A percentile compares a stretch with the other conserved stretches of the same genome.
Conservation (phyloP, 306 rosid species). For the Delonix regia region DNA sequence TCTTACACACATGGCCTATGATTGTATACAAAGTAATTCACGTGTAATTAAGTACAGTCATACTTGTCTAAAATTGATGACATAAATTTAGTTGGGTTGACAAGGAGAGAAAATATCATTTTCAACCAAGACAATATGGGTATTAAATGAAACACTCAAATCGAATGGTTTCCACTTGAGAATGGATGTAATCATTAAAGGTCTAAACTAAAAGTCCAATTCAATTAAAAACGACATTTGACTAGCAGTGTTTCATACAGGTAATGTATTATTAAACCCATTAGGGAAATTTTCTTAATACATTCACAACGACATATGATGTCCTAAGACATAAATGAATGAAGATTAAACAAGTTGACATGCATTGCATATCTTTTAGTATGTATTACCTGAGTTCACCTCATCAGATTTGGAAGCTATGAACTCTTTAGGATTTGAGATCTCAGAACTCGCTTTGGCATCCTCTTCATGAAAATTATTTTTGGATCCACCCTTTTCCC, state of each 20-base stretch:
- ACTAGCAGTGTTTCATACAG: not conserved
- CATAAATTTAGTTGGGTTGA: not conserved
- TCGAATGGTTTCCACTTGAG: not conserved
- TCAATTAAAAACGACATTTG: too few relatives aligned
- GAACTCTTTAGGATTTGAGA: conserved; percentile 55
- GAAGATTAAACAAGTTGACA: not conserved
- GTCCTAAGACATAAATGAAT: not conserved
- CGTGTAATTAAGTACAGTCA: not conserved
- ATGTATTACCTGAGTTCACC: conserved; percentile 62
- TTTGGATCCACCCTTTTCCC: conserved; percentile 47
- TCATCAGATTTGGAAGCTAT: conserved; percentile 52
- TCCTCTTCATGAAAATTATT: conserved; percentile 52
- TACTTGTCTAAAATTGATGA: not conserved
- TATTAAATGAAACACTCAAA: too few relatives aligned
- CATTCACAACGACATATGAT: conserved; percentile 17
- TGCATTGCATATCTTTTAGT: conserved; percentile 19
- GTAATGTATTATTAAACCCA: not conserved
- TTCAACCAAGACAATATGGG: not conserved
- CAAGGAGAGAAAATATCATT: not conserved
- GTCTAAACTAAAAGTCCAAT: too few relatives aligned
- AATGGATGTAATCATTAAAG: not conserved
- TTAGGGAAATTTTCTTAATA: not conserved
- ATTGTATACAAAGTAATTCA: not conserved
- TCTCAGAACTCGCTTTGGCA: conserved; percentile 64
- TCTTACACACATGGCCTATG: not conserved